A percentile compares a stretch with the other conserved stretches of the same genome.
These are phyloP conservation scores for Aureobasidium lini DNA, from an alignment of 2,329 filamentous ascomycete genomes.

Conservation along the genomic window DNA sequence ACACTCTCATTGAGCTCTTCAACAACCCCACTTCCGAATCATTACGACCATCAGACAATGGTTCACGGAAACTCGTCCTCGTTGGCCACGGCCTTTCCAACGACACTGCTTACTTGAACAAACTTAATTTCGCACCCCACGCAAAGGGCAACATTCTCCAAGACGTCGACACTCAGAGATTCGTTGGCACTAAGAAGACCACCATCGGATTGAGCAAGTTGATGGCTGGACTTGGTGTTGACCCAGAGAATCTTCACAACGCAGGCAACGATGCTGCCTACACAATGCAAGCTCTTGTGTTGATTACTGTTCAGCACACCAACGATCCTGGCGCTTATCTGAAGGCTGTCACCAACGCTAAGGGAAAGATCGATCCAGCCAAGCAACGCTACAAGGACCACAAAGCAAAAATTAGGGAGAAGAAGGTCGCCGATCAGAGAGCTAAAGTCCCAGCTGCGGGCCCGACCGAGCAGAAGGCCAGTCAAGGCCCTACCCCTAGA, in stretches of 20 bases:
- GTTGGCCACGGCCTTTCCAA: constrained; percentile 21
- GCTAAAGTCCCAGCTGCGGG: neutral
- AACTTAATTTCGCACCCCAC: constrained; percentile 15
- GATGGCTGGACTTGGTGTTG: constrained; percentile 12
- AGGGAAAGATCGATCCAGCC: neutral
- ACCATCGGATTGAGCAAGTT: constrained; percentile 16
- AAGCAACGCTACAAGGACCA: neutral
- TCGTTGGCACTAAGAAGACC: constrained; percentile 19
- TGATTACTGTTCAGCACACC: constrained; percentile 19
- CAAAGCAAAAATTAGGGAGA: neutral
- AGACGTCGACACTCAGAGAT: constrained; percentile 19
- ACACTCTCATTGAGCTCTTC: constrained; percentile 14
- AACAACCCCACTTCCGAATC: neutral
- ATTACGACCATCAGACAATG: constrained; percentile 4
- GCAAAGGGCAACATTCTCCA: constrained; percentile 14
- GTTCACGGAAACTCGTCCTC: constrained; percentile 18
- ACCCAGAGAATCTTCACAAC: constrained; percentile 16
- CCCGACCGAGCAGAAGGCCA: too few relatives aligned
- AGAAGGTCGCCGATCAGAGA: neutral
- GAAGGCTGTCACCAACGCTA: neutral
- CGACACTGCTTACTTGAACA: constrained; percentile 19
- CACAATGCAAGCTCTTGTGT: constrained; percentile 20
- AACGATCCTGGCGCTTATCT: constrained; percentile 3
- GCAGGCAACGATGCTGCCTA: constrained; percentile 19
- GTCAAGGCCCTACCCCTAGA: too few relatives aligned